Base-by-base conservation (phyloP, 805 yeast genomes). In the Lachancea sp. region DNA sequence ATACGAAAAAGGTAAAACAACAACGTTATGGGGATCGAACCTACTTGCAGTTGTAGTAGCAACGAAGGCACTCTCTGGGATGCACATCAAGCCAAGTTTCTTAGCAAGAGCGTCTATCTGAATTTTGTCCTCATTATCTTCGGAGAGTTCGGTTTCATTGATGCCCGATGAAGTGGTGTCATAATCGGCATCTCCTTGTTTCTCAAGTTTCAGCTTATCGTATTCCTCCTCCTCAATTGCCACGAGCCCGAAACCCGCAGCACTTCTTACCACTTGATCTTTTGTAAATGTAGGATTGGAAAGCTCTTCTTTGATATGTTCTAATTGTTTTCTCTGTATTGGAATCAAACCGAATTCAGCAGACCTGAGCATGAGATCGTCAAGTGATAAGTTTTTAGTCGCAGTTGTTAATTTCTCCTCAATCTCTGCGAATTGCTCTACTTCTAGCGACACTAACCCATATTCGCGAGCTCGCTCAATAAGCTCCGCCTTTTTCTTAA, bases 1-100 rank as follows among this genome's bases (percentile, higher is more conserved):
- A 55, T 81, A 81, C 2, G 78, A 69, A 5, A 71, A 65, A 5
- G 90, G 88, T 24, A 83, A 55, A 8, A 80, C 78, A 43, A 78
- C 80, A 24, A 80, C 78, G 45, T 75, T 73, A 3, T 65, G 60
- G 9, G 69, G 58, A 48, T 80, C 84, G 3, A 83, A 77, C 4
- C 60, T 61, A 47, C 72, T 68, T 7, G 75, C 71, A 26, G 72
- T 72, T 1, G 83, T 77, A 1, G 88, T 80, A 1, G 84, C 78
- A 45, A 82, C 65, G 49, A 74, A 80, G 2, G 78, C 67, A n/a
- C 69, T 56, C 37, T 68, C 69, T 1, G 90, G 84, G 29, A 83
- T 67, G 37, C 77, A 68, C 48, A 81, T 52, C 36, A 72, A 51
- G 2, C 79, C 80, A 37, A 65, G 55, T 11, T 62, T 52, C 37